Evolutionary conservation across 2,329 filamentous ascomycete genomes (phyloP).

Genomic region (Nigrospora osmanthi): DNA sequence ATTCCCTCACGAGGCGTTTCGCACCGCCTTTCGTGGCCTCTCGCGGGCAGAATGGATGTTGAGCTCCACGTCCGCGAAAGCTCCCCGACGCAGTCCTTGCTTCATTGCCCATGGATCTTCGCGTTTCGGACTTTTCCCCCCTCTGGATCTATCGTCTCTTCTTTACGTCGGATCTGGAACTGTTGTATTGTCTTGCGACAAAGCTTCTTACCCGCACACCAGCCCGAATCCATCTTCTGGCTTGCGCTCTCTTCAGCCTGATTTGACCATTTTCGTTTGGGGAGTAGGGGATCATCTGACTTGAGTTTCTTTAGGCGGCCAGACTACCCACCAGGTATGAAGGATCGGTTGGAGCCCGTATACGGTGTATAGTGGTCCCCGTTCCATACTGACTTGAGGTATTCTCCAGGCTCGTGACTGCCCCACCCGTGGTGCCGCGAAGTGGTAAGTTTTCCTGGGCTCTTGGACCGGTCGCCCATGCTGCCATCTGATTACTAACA

Average conservation of each 20-base stretch:
- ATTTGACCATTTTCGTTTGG: neutral
- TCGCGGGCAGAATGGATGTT: too few relatives aligned
- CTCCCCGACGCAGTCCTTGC: too few relatives aligned
- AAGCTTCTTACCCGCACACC: too few relatives aligned
- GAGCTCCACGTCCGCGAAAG: too few relatives aligned
- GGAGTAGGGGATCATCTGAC: conserved; percentile 15
- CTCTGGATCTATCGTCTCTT: too few relatives aligned
- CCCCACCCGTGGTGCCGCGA: conserved; percentile 74
- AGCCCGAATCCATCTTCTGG: neutral
- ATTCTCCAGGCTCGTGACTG: conserved; percentile 66
- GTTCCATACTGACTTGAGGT: conserved; percentile 16
- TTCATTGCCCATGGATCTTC: too few relatives aligned
- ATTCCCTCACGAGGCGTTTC: too few relatives aligned
- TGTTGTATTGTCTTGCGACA: too few relatives aligned
- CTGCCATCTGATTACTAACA: neutral
- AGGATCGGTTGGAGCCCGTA: conserved; percentile 10
- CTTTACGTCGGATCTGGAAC: too few relatives aligned
- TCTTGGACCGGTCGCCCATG: conserved; percentile 11
- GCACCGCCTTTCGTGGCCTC: too few relatives aligned
- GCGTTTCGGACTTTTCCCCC: too few relatives aligned
- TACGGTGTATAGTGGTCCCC: conserved; percentile 4
- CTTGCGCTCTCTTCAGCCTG: neutral
- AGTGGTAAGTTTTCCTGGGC: conserved; percentile 54
- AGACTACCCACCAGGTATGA: conserved; percentile 66
- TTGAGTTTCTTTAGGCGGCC: conserved; percentile 50